Evolutionary conservation across 148 eudicot genomes (phyloP).

Genomic region (Fagopyrum esculentum): DNA sequence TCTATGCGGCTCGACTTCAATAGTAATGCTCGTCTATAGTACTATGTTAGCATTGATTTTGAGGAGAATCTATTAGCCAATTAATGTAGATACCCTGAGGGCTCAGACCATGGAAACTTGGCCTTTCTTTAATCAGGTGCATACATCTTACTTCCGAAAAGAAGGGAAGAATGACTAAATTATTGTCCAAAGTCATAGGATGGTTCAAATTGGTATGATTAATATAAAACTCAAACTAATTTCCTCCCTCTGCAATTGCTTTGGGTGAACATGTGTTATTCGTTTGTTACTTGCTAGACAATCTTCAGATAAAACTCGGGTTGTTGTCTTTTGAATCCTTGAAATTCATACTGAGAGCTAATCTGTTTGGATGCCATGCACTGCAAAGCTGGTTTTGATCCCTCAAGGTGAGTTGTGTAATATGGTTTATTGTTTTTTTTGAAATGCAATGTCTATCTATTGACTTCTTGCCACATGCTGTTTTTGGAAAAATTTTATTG

Average conservation of each 20-base stretch:
- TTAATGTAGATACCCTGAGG: constrained; percentile 67
- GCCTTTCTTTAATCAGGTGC: constrained; percentile 87
- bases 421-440: too few relatives aligned
- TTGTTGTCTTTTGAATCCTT: neutral
- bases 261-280: neutral
- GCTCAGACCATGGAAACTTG: constrained; percentile 83
- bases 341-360: neutral
- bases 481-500: too few relatives aligned
- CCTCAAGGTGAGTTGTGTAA: constrained; percentile 31
- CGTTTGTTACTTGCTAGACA: neutral
- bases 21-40: neutral
- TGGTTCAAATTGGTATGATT: neutral
- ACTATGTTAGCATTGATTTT: neutral
- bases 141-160: neutral
- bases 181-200: neutral
- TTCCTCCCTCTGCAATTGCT: neutral
- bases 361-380: too few relatives aligned
- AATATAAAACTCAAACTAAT: neutral
- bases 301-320: neutral
- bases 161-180: neutral
- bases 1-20: neutral
- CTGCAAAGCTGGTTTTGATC: constrained; percentile 53
- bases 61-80: constrained; percentile 59
- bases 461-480: too few relatives aligned
- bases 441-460: too few relatives aligned